Evolutionary conservation across 164 flowering plant species (phyloP), one percentile per base, ranked within the genome.

Genomic region (Buxus sempervirens): DNA sequence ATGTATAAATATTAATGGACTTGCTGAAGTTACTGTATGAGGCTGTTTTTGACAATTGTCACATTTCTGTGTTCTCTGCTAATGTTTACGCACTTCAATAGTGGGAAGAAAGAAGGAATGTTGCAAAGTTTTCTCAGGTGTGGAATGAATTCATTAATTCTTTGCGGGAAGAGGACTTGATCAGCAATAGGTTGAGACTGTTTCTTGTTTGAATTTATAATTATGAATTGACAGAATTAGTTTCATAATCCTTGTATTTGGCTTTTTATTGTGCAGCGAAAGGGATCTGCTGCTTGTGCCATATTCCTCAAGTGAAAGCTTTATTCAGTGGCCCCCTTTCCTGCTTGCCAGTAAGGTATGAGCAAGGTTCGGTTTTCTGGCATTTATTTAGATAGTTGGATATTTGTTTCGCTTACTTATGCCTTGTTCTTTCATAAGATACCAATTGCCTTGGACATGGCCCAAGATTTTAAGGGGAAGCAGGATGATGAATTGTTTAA

Each of bases 381-480:
- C 27, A n/a, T 3, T 26, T 38, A 21, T 18, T 61, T 20, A n/a
- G 0, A 20, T 61, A 49, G 16, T 36, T 16, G 21, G 24, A 8
- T 5, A 36, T 10, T 58, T 58, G 60, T 24, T 62, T 56, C 20
- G 5, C 42, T 54, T 4, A 60, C 70, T 66, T 20, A 51, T 72
- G 71, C 72, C 48, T 63, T 67, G 48, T 9, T 20, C 58, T 9
- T 56, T 51, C 60, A 56, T 57, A 68, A 96, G 99, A 96, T 96
- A 81, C 99, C 99, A 20, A 86, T 90, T 73, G 99, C 98, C 63
- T 64, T 96, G 72, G 98, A 93, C 78, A 96, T 96, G 98, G 99
- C 99, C 61, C 93, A 91, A 76, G 96, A 90, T 81, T 85, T 87
- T 64, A 90, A 79, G 77, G 85, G 84, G 54, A 88, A 77, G 72